Base-by-base conservation (phyloP, 2,329 filamentous ascomycete genomes). In the Passalora sequoiae region DNA sequence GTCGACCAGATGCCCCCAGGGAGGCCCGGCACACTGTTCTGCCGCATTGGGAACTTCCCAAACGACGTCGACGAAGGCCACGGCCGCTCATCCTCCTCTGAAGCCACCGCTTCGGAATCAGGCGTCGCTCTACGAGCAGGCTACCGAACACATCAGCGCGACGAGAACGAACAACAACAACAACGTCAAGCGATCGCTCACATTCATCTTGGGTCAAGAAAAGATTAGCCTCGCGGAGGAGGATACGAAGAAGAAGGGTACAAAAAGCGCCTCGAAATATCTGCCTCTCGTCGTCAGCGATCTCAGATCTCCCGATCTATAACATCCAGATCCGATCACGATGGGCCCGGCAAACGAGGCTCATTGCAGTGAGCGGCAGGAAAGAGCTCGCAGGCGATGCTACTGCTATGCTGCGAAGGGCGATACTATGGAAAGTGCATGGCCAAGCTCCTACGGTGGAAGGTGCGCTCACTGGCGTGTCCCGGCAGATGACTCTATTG, bases 51-150 rank as follows among this genome's bases (percentile, higher is more conserved):
- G 17, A 56, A 56, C 49, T 47, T 61, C 73, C 54, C 77, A 74
- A 61, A 63, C 21, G 55, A 80, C 75, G 48, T 95, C 85, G 44
- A 73, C 30, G 55, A 44, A 20, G 60, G 60, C 60, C 60, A 63
- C 4, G 60, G 60, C 22, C 57, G 76, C 66, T 98, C 92, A 64
- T 97, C 92, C 65, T 97, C 92, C 9, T 89, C 96, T 54, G 91
- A 97, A 40, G 85, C 89, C 47, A 97, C 72, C 39, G 87, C 91
- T 63, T 97, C 91, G 3, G 89, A 96, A 62, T 97, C 92, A 16
- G 91, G 91, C 1, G 91, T 96, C 6, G 88, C 89, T 41, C 86
- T 84, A 57, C 89, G 80, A 43, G 82, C 76, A 48, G 56, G 49
- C 58, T 60, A 39, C 28, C n/a, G 4, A 19, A 22, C 12, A 8